Evolutionary conservation across 306 rosid species (phyloP), one percentile per base, ranked within the genome.

Genomic region (Gastrolobium villosum): DNA sequence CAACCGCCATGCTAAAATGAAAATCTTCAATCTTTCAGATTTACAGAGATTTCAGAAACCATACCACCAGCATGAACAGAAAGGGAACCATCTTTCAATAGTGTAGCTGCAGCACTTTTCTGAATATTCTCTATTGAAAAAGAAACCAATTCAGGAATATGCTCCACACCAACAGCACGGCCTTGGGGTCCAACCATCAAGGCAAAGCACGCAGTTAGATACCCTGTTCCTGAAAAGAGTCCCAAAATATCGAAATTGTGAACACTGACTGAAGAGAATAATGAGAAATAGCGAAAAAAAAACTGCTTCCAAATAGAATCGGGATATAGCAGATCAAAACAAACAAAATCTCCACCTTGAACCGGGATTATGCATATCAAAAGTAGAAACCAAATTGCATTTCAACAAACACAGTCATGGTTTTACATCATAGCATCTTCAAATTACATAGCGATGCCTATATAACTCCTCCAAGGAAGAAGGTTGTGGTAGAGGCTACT

Each of bases 121-220:
- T 91, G 84, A 65, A 96, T 90, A 77, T 93, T 96, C 78, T 78
- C 72, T 66, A 73, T 65, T n/a, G 99, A 91, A 53, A 87, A 83
- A 76, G 90, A 85, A 69, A 79, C 96, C 84, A 96, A 82, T 81
- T 96, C 99, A 30, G 98, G 98, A 87, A 96, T 96, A 78, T 96
- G 99, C 64, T 96, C 99, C 53, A 96, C 96, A 5, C 99, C 99
- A 66, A 93, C 88, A 34, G 89, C 90, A 11, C 86, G 83, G 30
- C 99, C 99, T 87, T 87, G 84, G 48, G 96, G 91, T 72, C 98
- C 98, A 74, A 96, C 97, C 99, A 96, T 91, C 88, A 91, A 15
- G 9, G 91, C 98, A 77, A 91, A 96, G 83, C 99, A 96, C 0
- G 99, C 99, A 3, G 99, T 96, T 86, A 96, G 75, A 82, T 93